These are phyloP conservation scores for Phanerochaete carnosa DNA, from an alignment of 768 basidiomycete species.

Conservation along the genomic window DNA sequence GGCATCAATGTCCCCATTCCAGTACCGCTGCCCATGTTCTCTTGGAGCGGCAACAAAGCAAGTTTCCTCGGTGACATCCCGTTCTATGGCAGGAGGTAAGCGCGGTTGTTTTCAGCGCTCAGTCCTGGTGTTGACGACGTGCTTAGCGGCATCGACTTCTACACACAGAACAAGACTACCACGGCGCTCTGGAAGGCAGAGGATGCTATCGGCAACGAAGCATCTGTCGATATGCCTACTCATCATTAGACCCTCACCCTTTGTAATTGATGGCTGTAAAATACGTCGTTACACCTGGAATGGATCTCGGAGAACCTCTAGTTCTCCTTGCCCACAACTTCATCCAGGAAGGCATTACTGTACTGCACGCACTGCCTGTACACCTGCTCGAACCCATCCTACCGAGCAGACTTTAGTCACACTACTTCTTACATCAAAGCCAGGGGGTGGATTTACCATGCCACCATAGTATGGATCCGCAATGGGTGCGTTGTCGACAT, in stretches of 20 bases:
- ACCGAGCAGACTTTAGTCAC: background rate
- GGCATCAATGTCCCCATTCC: slow-evolving; percentile 93
- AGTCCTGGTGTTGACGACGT: background rate
- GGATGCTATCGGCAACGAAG: slow-evolving; percentile 73
- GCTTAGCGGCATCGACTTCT: slow-evolving; percentile 85
- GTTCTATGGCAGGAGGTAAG: slow-evolving; percentile 86
- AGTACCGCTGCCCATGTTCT: slow-evolving; percentile 92
- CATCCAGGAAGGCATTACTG: slow-evolving; percentile 78
- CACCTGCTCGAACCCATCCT: slow-evolving; percentile 74
- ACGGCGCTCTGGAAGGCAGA: slow-evolving; percentile 92
- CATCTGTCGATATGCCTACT: slow-evolving; percentile 87
- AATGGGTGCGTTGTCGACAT: slow-evolving; percentile 66
- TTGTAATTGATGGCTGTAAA: background rate
- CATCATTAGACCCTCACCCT: slow-evolving; percentile 42
- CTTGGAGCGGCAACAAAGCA: slow-evolving; percentile 94
- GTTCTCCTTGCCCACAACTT: slow-evolving; percentile 37
- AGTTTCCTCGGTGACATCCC: slow-evolving; percentile 83
- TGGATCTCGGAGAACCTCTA: background rate
- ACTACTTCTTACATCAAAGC: background rate
- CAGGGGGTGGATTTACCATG: slow-evolving; percentile 37
- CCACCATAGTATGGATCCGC: slow-evolving; percentile 85
- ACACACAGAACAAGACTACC: slow-evolving; percentile 95
- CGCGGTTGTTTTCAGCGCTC: slow-evolving; percentile 3
- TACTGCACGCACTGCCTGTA: slow-evolving; percentile 74
- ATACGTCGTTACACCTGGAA: background rate